Conservation (phyloP, 148 eudicot species). For the Chenopodium suecicum region DNA sequence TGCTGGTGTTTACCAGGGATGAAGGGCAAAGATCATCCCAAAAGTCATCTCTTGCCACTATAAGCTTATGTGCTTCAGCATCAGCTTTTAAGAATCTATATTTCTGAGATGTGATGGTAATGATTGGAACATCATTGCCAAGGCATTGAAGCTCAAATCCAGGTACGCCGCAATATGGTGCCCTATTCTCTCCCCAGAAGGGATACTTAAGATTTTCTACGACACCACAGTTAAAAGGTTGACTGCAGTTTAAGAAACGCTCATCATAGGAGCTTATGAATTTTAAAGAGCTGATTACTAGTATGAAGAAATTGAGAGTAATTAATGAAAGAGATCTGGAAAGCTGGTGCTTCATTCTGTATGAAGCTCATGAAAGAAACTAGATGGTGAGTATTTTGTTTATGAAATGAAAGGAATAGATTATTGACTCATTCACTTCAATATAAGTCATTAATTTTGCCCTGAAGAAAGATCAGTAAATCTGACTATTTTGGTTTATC, state of each 20-base stretch:
- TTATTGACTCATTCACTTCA: not conserved
- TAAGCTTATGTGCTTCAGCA: not conserved
- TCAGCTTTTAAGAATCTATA: not conserved
- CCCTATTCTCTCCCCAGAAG: not conserved
- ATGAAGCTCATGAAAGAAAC: not conserved
- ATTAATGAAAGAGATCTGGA: not conserved
- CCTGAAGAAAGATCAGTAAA: not conserved
- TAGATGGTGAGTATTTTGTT: not conserved
- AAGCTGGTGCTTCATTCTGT: not conserved
- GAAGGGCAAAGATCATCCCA: not conserved
- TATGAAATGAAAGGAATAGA: not conserved
- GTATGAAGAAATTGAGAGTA: not conserved
- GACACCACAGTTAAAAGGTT: not conserved
- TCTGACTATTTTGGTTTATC: not conserved
- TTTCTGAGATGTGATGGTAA: not conserved
- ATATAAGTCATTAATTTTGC: not conserved
- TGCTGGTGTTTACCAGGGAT: not conserved
- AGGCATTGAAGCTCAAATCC: conserved; percentile 8
- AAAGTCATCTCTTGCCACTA: not conserved
- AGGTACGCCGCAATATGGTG: not conserved
- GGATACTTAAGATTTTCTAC: not conserved
- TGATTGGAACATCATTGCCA: not conserved
- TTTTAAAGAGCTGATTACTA: not conserved
- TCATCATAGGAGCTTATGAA: not conserved
- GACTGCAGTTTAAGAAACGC: not conserved